phyloP scores from a whole-genome alignment of 345 rosid species.

The Gossypium longicalyx region DNA sequence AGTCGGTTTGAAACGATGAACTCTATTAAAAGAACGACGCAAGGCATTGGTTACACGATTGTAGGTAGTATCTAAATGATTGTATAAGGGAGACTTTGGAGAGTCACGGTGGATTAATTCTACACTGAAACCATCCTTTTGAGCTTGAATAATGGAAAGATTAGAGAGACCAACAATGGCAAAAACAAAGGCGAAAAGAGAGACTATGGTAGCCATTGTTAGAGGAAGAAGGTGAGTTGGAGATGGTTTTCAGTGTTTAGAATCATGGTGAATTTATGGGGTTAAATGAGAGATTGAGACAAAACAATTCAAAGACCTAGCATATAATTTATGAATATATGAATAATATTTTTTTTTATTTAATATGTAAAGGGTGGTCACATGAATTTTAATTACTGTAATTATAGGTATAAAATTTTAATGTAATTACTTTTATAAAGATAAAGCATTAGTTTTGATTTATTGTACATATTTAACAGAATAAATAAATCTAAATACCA shows the following conservation, averaged over 20 bases:
- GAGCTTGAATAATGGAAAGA: not conserved
- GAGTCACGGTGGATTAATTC: constrained; percentile 40
- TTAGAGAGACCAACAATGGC: not conserved
- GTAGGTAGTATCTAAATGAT: constrained; percentile 13
- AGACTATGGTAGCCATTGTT: not conserved
- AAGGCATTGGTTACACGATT: constrained; percentile 23
- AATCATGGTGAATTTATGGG: not conserved
- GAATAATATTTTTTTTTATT: too few relatives aligned
- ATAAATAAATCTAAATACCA: too few relatives aligned
- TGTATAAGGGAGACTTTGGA: constrained; percentile 32
- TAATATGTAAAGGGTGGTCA: too few relatives aligned
- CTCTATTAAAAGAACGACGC: constrained; percentile 26
- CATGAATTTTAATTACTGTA: too few relatives aligned
- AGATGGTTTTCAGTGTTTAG: not conserved
- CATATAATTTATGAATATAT: too few relatives aligned
- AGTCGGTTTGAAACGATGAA: not conserved
- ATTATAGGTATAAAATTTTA: too few relatives aligned
- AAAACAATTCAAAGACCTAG: not conserved
- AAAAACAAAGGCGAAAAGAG: not conserved
- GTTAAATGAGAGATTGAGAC: not conserved
- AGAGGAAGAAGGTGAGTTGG: not conserved
- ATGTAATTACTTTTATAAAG: too few relatives aligned
- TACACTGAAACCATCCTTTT: constrained; percentile 18
- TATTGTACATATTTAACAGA: too few relatives aligned
- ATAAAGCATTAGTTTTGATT: too few relatives aligned